phyloP scores from a whole-genome alignment of 2,329 filamentous ascomycete species.

The Sclerotinia glacialis region DNA sequence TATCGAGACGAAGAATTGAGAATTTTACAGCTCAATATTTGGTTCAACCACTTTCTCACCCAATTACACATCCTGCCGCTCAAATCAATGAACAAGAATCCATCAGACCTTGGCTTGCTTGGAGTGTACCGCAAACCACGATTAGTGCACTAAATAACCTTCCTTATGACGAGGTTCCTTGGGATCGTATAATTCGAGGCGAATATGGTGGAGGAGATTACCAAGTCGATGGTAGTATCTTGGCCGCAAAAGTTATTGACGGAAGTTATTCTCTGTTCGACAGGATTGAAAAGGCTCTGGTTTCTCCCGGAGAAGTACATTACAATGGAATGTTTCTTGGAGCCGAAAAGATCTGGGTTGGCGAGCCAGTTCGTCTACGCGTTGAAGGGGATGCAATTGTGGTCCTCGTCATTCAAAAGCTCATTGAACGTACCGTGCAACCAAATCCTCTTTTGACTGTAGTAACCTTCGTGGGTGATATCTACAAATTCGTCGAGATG shows the following conservation, averaged over 20 bases:
- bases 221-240: slow-evolving; percentile 56
- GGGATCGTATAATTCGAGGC: slow-evolving; percentile 45
- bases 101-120: slow-evolving; percentile 57
- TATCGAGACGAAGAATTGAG: slow-evolving; percentile 46
- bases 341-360: slow-evolving; percentile 58
- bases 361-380: slow-evolving; percentile 54
- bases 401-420: slow-evolving; percentile 45
- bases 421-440: slow-evolving; percentile 36
- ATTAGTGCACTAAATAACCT: slow-evolving; percentile 43
- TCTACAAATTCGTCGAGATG: slow-evolving; percentile 49
- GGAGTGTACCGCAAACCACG: slow-evolving; percentile 54
- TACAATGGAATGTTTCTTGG: slow-evolving; percentile 56
- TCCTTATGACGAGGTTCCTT: slow-evolving; percentile 50
- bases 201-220: slow-evolving; percentile 46
- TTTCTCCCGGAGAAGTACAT: slow-evolving; percentile 43
- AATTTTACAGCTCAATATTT: slow-evolving; percentile 43
- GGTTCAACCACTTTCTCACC: slow-evolving; percentile 50
- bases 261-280: slow-evolving; percentile 53
- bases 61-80: slow-evolving; percentile 41
- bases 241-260: slow-evolving; percentile 55
- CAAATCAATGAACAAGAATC: slow-evolving; percentile 46
- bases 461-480: slow-evolving; percentile 49
- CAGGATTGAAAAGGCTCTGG: slow-evolving; percentile 43
- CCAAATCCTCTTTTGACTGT: slow-evolving; percentile 27
- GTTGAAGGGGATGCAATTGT: slow-evolving; percentile 46